These are phyloP conservation scores for Arbutus unedo DNA, from an alignment of 148 eudicot species.

Conservation along the genomic window DNA sequence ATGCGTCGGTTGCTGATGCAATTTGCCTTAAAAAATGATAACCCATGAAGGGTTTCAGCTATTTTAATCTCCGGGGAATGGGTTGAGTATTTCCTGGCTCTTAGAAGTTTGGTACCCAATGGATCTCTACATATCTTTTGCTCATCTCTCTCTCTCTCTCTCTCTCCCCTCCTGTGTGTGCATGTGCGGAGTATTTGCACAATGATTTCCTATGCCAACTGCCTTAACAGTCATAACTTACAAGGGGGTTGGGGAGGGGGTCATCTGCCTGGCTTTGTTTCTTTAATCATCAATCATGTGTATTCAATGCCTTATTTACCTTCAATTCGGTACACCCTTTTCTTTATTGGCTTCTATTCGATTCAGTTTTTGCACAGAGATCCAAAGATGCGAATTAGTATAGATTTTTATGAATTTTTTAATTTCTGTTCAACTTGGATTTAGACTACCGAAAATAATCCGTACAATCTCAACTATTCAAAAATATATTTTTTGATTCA, in stretches of 20 bases:
- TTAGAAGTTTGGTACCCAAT: background rate
- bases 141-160: background rate
- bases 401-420: no score
- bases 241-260: background rate
- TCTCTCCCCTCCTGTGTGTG: no score
- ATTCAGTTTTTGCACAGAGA: no score
- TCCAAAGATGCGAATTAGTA: no score
- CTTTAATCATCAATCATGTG: background rate
- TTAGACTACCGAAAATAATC: no score
- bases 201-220: slow-evolving; percentile 4
- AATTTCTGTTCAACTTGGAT: no score
- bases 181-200: background rate
- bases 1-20: slow-evolving; percentile 14
- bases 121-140: background rate
- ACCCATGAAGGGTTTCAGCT: background rate
- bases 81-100: slow-evolving; percentile 2
- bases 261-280: background rate
- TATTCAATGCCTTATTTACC: background rate
- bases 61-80: background rate
- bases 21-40: slow-evolving; percentile 9
- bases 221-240: slow-evolving; percentile 9
- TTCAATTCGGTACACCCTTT: background rate
- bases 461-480: no score
- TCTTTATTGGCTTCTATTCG: background rate
- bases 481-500: no score